Base-by-base conservation (phyloP, 352 stramenopile genomes). In the Peronospora tabacina region DNA sequence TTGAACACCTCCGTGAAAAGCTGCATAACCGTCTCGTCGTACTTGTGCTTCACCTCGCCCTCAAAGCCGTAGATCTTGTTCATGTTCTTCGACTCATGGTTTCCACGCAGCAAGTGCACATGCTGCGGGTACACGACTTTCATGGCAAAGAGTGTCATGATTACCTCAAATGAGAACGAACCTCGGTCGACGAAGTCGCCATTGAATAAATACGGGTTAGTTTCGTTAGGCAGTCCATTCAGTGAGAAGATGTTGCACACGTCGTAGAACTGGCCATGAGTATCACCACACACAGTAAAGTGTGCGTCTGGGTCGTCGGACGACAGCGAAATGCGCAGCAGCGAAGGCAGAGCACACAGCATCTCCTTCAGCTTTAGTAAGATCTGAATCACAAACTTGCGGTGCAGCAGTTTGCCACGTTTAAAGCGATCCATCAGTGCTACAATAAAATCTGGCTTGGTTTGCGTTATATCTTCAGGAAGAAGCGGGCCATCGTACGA, bases 11-110 rank as follows among this genome's bases (percentile, higher is more conserved):
- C 96, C n/a, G 96, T 92, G 77, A 99, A 99, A 28, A 99, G 79
- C 37, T 92, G 72, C 86, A 99, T 98, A 34, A 99, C 95, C n/a
- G 89, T 96, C 36, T 97, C 87, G 68, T 99, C 96, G 74, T 98
- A 99, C 70, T 99, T 99, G 74, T 97, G 90, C 72, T 97, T 98
- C 42, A 98, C 94, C 70, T 99, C 97, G 28, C 96, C 96, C 55
- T 99, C 96, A 61, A 99, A 99, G 16, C 97, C 97, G 68, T 99
- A 99, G 44, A 99, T 98, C 64, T 98, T 98, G 80, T 99, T 99
- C 95, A 99, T 99, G 70, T 98, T 98, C 72, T 98, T 98, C 24
- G 92, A 98, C 74, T 99, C 96, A 68, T 99, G 95, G 75, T 99
- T 99, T 8, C 95, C 96, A 44, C 96, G 73, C 19, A 95, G 81